Evolutionary conservation across 2,329 filamentous ascomycete species (phyloP).

Genomic region (Teratosphaeria epicoccoides): DNA sequence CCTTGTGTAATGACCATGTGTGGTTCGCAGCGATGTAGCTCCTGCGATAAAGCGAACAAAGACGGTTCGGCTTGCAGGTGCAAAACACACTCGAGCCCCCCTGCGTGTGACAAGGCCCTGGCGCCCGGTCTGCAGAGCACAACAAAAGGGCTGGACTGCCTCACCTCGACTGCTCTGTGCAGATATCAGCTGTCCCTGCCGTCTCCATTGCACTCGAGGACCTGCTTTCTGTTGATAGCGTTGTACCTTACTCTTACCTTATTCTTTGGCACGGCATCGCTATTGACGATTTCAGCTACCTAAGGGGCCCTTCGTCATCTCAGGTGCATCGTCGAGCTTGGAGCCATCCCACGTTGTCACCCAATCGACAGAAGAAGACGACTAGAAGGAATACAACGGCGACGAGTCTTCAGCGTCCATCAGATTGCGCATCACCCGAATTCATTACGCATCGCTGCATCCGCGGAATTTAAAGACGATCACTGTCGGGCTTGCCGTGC

Average conservation of each 20-base stretch:
- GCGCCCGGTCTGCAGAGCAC: conserved; percentile 9
- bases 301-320: background rate
- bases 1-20: conserved; percentile 15
- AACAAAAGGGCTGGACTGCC: conserved; percentile 14
- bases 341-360: background rate
- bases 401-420: background rate
- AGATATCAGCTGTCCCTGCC: conserved; percentile 6
- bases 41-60: conserved; percentile 13
- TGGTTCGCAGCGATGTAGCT: conserved; percentile 9
- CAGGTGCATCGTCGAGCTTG: background rate
- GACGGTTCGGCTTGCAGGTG: conserved; percentile 22
- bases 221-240: conserved; percentile 8
- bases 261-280: conserved; percentile 6
- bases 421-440: background rate
- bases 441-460: background rate
- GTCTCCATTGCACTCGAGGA: conserved; percentile 3
- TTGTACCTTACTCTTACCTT: conserved; percentile 1
- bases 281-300: conserved; percentile 3
- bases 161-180: background rate
- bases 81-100: conserved; percentile 4
- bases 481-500: background rate
- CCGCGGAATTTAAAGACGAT: background rate
- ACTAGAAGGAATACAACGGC: background rate
- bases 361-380: background rate
- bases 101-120: background rate